A percentile compares a stretch with the other conserved stretches of the same genome.
Evolutionary conservation across 1,284 basidiomycete species (phyloP).

Genomic region (Fistulina hepatica): DNA sequence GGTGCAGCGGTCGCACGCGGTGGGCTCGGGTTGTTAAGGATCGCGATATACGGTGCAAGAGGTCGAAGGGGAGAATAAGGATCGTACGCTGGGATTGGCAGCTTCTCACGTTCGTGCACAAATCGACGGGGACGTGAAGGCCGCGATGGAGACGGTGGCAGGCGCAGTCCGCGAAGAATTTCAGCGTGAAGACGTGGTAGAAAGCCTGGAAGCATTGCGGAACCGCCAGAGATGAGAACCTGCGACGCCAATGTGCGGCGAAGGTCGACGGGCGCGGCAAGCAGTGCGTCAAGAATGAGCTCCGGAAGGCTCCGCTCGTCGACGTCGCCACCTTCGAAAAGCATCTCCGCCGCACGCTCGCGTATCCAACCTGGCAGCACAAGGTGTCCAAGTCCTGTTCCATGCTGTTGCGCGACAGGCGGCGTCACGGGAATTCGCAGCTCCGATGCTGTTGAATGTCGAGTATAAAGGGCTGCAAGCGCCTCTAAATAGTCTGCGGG

Average conservation of each 20-base stretch:
- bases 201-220: constrained; percentile 85
- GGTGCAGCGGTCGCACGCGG: constrained; percentile 30
- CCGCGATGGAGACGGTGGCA: constrained; percentile 25
- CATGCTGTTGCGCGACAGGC: constrained; percentile 48
- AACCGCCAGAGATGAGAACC: constrained; percentile 82
- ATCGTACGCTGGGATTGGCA: constrained; percentile 44
- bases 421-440: constrained; percentile 56
- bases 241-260: constrained; percentile 71
- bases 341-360: constrained; percentile 80
- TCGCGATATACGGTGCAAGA: constrained; percentile 59
- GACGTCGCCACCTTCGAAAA: constrained; percentile 85
- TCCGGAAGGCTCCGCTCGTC: constrained; percentile 78
- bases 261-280: constrained; percentile 84
- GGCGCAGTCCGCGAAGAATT: constrained; percentile 50
- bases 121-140: constrained; percentile 22
- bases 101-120: constrained; percentile 25
- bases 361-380: constrained; percentile 91
- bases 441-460: constrained; percentile 65
- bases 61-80: constrained; percentile 64
- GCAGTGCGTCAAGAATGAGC: constrained; percentile 63
- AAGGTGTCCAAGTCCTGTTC: constrained; percentile 68
- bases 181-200: constrained; percentile 76
- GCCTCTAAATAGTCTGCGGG: constrained; percentile 40
- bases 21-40: constrained; percentile 74
- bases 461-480: constrained; percentile 55